Percentiles rank a stretch among this genome's conserved stretches.
Conservation (phyloP, 2,329 filamentous ascomycete species). For the Pseudogymnoascus sp. region DNA sequence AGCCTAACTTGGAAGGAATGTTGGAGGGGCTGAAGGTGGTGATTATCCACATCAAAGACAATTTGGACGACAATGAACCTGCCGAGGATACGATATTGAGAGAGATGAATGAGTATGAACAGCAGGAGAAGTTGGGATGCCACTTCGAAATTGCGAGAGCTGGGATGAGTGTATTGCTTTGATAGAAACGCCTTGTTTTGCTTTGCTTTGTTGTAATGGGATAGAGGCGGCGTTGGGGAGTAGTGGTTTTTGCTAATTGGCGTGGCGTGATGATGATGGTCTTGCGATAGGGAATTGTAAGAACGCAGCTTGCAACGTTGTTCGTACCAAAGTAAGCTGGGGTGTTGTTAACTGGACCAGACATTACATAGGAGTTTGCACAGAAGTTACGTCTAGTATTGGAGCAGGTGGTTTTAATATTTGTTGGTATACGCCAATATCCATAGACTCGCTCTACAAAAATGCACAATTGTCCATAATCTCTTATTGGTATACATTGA, state of each 20-base stretch:
- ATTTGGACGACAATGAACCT: constrained; percentile 60
- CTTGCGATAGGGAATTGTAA: background rate
- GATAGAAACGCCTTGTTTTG: background rate
- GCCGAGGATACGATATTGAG: constrained; percentile 59
- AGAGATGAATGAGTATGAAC: constrained; percentile 61
- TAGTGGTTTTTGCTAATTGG: background rate
- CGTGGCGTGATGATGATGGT: constrained; percentile 2
- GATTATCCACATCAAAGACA: constrained; percentile 92
- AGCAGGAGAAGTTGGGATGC: constrained; percentile 54
- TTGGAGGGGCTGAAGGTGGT: constrained; percentile 71
- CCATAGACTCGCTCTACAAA: background rate
- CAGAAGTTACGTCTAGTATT: background rate
- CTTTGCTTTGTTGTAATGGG: background rate
- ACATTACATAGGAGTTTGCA: background rate
- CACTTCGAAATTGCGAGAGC: constrained; percentile 65
- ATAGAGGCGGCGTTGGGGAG: background rate
- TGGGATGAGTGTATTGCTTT: constrained; percentile 46
- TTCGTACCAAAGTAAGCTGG: background rate
- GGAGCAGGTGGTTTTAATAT: background rate
- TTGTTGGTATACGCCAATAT: background rate
- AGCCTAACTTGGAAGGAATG: constrained; percentile 8
- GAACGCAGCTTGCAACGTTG: background rate
- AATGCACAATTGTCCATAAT: background rate
- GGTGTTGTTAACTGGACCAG: background rate
- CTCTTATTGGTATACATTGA: constrained; percentile 4